Conservation (phyloP, 2,329 filamentous ascomycete genomes). For the Talaromyces sp. region DNA sequence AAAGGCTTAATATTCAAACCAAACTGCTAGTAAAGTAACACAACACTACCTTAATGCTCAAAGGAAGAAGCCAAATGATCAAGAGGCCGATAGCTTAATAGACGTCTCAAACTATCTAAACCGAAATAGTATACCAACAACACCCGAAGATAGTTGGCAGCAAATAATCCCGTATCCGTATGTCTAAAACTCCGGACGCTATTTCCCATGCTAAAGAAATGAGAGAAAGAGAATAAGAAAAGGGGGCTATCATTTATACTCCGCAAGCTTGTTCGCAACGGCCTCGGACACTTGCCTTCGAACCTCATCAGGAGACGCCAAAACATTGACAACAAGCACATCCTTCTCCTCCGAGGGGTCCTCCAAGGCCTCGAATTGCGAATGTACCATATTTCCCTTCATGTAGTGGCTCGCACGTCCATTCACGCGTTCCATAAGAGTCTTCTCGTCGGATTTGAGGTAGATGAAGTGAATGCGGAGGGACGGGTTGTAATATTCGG, state of each 20-base stretch:
- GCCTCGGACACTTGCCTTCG: slow-evolving; percentile 55
- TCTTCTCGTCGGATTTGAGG: slow-evolving; percentile 69
- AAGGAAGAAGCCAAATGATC: background rate
- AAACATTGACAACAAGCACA: slow-evolving; percentile 64
- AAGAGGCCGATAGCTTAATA: background rate
- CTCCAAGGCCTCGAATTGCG: slow-evolving; percentile 85
- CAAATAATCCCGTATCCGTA: background rate
- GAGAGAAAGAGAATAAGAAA: background rate
- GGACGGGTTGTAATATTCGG: slow-evolving; percentile 66
- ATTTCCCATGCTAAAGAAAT: background rate
- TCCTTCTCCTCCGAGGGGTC: slow-evolving; percentile 70
- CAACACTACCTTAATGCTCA: no score
- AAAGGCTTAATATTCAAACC: no score
- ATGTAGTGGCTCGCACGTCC: slow-evolving; percentile 83
- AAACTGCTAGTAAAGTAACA: no score
- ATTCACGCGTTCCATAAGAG: slow-evolving; percentile 69
- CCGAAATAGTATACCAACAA: background rate
- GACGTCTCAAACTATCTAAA: background rate
- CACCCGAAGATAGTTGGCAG: background rate
- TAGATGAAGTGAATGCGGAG: slow-evolving; percentile 91
- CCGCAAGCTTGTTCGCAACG: slow-evolving; percentile 53
- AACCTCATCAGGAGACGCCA: slow-evolving; percentile 51
- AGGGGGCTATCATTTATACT: slow-evolving; percentile 25
- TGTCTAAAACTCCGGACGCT: background rate
- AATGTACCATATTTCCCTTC: slow-evolving; percentile 91